Conservation (phyloP, 805 yeast species). For the Ogataea ramenticola region DNA sequence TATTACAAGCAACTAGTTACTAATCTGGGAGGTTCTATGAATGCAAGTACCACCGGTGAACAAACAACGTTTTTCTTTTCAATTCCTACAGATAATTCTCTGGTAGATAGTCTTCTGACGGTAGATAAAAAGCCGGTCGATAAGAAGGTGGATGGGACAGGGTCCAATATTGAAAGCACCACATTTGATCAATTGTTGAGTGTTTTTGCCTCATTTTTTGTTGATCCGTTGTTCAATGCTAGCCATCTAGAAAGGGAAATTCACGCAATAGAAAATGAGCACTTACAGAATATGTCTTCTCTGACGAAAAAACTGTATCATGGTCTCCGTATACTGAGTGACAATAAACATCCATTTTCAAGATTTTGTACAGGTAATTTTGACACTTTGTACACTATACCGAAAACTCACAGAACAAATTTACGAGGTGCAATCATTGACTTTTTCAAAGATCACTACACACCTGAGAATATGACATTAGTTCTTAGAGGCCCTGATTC, state of each 20-base stretch:
- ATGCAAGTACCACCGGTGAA: slow-evolving; percentile 67
- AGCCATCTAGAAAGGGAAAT: slow-evolving; percentile 42
- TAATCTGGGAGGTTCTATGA: slow-evolving; percentile 47
- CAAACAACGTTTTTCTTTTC: slow-evolving; percentile 59
- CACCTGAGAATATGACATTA: slow-evolving; percentile 43
- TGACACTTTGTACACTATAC: slow-evolving; percentile 35
- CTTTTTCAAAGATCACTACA: slow-evolving; percentile 36
- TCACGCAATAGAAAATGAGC: slow-evolving; percentile 60
- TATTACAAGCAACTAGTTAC: slow-evolving; percentile 36
- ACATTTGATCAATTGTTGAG: slow-evolving; percentile 39
- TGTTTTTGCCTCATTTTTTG: slow-evolving; percentile 45
- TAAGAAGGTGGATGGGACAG: slow-evolving; percentile 8
- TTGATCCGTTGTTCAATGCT: slow-evolving; percentile 41
- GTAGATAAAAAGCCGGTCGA: slow-evolving; percentile 2
- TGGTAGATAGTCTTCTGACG: slow-evolving; percentile 6
- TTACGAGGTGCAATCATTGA: slow-evolving; percentile 28
- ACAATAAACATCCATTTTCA: slow-evolving; percentile 42
- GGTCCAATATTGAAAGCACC: slow-evolving; percentile 12
- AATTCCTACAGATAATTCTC: slow-evolving; percentile 36
- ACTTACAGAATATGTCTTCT: slow-evolving; percentile 41
- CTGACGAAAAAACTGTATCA: slow-evolving; percentile 47
- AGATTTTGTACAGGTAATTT: slow-evolving; percentile 61
- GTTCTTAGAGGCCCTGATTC: slow-evolving; percentile 66
- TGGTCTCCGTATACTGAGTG: slow-evolving; percentile 46
- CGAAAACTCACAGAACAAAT: slow-evolving; percentile 26